Base-by-base conservation (phyloP, 1,139 yeast genomes). In the Candida pseudoviswanathii region DNA sequence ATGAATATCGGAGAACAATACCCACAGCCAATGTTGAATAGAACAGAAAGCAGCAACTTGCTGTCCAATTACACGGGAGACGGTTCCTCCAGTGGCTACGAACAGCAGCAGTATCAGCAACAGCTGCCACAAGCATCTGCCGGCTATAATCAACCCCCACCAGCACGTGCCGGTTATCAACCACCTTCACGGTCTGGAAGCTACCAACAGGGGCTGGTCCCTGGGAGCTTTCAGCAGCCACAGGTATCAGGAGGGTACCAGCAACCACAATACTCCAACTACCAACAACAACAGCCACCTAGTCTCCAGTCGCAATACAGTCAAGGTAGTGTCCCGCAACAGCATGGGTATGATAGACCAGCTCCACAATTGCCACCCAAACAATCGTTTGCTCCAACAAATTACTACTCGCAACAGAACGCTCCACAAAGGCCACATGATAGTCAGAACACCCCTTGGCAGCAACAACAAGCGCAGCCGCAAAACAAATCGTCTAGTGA, bases 331-430 rank as follows among this genome's bases (percentile, higher is more conserved):
- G 10, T 38, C 27, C 31, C 41, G 3, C 32, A 25, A 26, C 31
- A 7, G 7, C 22, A 33, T 10, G 50, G 47, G 3, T 51, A 53
- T 41, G n/a, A 38, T 25, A 45, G 54, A 32, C 51, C 59, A 10
- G 24, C 41, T n/a, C 65, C 66, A 21, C 60, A 53, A 38, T 53
- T 62, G 41, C 68, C 67, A 9, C 67, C 66, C 7, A 60, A 59
- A 48, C 53, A 51, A 37, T n/a, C 40, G 10, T 10, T 9, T 22
- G 26, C 29, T 24, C 10, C 49, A 5, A 24, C 26, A 22, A 26
- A 25, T 11, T 36, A 30, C 16, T 26, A 10, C 31, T n/a, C 26
- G 6, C 46, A 29, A 25, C 44, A 31, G 11, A 43, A 7, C 11
- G 9, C 21, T 7, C 43, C 51, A 25, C 43, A 22, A 29, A 26